phyloP scores from a whole-genome alignment of 2,329 filamentous ascomycete species.

The Sporothrix schenckii region DNA sequence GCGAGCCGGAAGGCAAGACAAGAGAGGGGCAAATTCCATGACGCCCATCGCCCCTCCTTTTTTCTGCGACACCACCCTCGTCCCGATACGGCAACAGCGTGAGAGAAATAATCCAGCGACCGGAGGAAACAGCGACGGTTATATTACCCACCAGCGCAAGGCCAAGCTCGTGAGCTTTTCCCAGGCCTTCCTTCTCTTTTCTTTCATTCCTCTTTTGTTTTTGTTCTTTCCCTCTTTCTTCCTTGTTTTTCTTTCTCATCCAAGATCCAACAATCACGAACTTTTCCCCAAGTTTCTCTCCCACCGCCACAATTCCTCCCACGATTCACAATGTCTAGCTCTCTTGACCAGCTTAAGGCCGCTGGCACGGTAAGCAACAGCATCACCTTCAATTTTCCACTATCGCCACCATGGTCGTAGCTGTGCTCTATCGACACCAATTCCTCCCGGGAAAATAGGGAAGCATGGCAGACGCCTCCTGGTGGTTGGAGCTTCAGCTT shows the following conservation, averaged over 20 bases:
- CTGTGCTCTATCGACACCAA: neutral
- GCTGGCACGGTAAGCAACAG: slow-evolving; percentile 77
- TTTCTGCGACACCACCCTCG: slow-evolving; percentile 16
- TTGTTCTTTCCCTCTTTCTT: slow-evolving; percentile 3
- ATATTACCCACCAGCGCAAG: slow-evolving; percentile 29
- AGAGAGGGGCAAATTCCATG: slow-evolving; percentile 30
- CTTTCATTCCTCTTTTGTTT: neutral
- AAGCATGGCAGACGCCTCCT: neutral
- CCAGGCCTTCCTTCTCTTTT: slow-evolving; percentile 2
- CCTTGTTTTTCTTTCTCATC: neutral
- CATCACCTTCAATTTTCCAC: slow-evolving; percentile 41
- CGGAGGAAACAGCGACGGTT: slow-evolving; percentile 21
- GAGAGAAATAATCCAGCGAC: slow-evolving; percentile 24
- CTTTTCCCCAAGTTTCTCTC: neutral
- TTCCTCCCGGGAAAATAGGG: neutral
- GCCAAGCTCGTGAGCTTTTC: slow-evolving; percentile 27
- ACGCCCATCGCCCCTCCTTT: slow-evolving; percentile 27
- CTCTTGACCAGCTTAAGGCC: slow-evolving; percentile 96
- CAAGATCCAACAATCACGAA: slow-evolving; percentile 7
- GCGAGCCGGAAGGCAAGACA: slow-evolving; percentile 12
- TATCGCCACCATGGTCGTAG: slow-evolving; percentile 4
- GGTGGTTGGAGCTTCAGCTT: neutral
- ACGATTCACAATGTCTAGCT: slow-evolving; percentile 68
- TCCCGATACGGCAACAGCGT: slow-evolving; percentile 24
- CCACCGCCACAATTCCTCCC: slow-evolving; percentile 30